These are phyloP conservation scores for Aureobasidium sp. DNA, from an alignment of 2,329 filamentous ascomycete genomes.

Conservation along the genomic window DNA sequence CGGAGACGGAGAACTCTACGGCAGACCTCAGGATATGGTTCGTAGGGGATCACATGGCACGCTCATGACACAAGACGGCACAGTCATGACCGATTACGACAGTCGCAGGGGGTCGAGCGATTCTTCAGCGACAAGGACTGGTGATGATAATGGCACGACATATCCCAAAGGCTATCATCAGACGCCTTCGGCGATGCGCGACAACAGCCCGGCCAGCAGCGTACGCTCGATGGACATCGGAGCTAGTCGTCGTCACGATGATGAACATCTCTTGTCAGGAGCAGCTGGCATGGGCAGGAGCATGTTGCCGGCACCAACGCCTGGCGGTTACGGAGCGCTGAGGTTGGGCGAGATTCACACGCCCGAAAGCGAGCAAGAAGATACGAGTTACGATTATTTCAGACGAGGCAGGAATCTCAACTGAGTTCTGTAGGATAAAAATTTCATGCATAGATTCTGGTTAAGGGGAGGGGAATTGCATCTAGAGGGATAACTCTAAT, in stretches of 20 bases:
- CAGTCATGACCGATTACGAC: constrained; percentile 22
- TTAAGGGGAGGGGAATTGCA: background rate
- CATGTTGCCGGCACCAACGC: constrained; percentile 20
- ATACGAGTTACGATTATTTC: constrained; percentile 37
- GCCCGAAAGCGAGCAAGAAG: constrained; percentile 29
- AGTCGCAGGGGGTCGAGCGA: constrained; percentile 22
- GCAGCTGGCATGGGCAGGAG: constrained; percentile 28
- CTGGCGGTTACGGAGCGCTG: constrained; percentile 26
- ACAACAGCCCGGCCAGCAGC: constrained; percentile 35
- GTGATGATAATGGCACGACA: constrained; percentile 28
- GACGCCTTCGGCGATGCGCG: constrained; percentile 36
- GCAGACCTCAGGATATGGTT: constrained; percentile 51
- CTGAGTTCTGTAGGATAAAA: constrained; percentile 1
- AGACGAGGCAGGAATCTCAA: constrained; percentile 24
- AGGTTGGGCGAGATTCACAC: constrained; percentile 22
- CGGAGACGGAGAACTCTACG: constrained; percentile 56
- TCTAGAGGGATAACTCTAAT: background rate
- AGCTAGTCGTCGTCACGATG: constrained; percentile 18
- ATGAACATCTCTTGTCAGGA: constrained; percentile 23
- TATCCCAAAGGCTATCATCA: constrained; percentile 44
- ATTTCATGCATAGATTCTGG: constrained; percentile 8
- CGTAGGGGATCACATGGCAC: constrained; percentile 55
- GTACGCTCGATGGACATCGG: constrained; percentile 22
- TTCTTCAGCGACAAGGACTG: constrained; percentile 27
- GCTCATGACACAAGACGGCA: constrained; percentile 24